Base-by-base conservation (phyloP, 441 rosid genomes). In the Populus hybrid region DNA sequence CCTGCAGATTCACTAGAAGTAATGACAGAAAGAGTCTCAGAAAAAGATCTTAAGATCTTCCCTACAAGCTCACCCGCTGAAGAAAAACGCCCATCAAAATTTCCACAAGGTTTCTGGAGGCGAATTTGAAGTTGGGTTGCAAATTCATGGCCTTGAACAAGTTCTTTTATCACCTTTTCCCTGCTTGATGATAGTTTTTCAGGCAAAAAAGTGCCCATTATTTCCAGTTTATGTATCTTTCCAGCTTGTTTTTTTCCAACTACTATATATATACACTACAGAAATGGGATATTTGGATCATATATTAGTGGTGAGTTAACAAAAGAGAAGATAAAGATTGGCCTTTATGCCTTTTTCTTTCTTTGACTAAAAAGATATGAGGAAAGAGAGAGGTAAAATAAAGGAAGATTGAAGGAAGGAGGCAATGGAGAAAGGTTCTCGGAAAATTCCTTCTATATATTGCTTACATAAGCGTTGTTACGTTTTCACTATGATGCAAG, bases 41-140 rank as follows among this genome's bases (percentile, higher is more conserved):
- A 46, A 75, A 93, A 90, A 76, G 95, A 90, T 53, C 65, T 72
- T 86, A 87, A 74, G 91, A 93, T 88, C 88, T 87, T 84, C 65
- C 18, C 59, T 2, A 80, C 18, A 61, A 92, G 87, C 18, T 88
- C 89, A 63, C 69, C 46, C 61, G 75, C 79, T 5, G 83, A 75
- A 42, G 28, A 26, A 20, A 34, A 59, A 30, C 42, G 35, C 67
- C 36, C 75, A 35, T 73, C 74, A 50, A 36, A 36, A 36, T 42
- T 73, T 26, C 77, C 74, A 67, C 12, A 70, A 32, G 83, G 83
- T 21, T 82, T 80, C 1, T 77, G 79, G 69, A 85, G 78, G 32
- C 89, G 84, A 78, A 28, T 10, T 80, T 81, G 86, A 67, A 94
- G 96, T 82, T 87, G 85, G 59, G 70, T 8, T 9, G 97, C 85